phyloP scores from a whole-genome alignment of 1,139 yeast species.

The Geotrichum aggregatum region DNA sequence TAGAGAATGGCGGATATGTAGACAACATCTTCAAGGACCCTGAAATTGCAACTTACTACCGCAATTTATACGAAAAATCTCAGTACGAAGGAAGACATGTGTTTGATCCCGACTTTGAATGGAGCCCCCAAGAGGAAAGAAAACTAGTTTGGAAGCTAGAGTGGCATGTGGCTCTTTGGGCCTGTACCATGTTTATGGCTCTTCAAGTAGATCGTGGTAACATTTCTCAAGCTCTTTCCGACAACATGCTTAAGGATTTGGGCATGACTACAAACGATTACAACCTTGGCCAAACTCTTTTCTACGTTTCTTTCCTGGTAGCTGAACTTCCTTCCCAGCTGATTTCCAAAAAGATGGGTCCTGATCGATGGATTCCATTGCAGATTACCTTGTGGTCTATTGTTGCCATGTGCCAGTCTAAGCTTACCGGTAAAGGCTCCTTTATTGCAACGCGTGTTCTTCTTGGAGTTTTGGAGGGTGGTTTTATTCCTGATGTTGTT shows the following conservation, averaged over 20 bases:
- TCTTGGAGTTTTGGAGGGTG: slow-evolving; percentile 52
- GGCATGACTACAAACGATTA: slow-evolving; percentile 47
- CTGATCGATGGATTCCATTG: slow-evolving; percentile 52
- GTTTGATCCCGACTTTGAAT: slow-evolving; percentile 48
- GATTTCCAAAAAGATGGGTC: slow-evolving; percentile 50
- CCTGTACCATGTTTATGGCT: slow-evolving; percentile 49
- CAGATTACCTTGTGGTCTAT: slow-evolving; percentile 52
- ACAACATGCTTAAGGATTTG: slow-evolving; percentile 46
- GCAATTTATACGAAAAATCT: slow-evolving; percentile 42
- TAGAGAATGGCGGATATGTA: neutral
- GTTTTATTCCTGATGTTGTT: slow-evolving; percentile 52
- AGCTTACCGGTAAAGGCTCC: slow-evolving; percentile 39
- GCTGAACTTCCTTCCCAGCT: slow-evolving; percentile 56
- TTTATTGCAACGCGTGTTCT: slow-evolving; percentile 46
- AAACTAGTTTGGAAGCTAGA: slow-evolving; percentile 43
- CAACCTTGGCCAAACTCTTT: slow-evolving; percentile 48
- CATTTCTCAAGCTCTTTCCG: slow-evolving; percentile 49
- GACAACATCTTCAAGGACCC: slow-evolving; percentile 39
- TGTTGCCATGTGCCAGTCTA: slow-evolving; percentile 47
- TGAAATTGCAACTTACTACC: slow-evolving; percentile 42
- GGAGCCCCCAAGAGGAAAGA: slow-evolving; percentile 48
- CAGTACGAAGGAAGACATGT: slow-evolving; percentile 46
- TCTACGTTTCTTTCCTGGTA: slow-evolving; percentile 43
- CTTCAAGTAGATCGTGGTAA: slow-evolving; percentile 53
- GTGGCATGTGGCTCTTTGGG: slow-evolving; percentile 44